These are phyloP conservation scores for Xerocomus amazonicus DNA, from an alignment of 1,284 basidiomycete species.

Conservation along the genomic window DNA sequence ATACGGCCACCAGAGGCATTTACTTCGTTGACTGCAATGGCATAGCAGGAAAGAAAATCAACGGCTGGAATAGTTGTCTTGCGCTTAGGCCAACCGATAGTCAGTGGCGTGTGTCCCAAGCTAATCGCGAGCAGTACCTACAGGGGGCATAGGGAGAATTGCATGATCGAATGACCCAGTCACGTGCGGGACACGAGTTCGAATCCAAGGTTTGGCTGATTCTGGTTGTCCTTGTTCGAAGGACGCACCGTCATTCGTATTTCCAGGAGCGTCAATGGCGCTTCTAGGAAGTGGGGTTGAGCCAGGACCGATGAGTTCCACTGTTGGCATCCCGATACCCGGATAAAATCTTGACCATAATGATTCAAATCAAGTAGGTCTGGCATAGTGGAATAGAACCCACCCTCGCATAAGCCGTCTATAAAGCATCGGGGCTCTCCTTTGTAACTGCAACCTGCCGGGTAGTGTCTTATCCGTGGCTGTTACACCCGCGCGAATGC, in stretches of 20 bases:
- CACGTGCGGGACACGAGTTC: slow-evolving; percentile 49
- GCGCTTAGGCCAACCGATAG: slow-evolving; percentile 43
- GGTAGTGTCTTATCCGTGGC: slow-evolving; percentile 77
- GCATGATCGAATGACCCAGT: slow-evolving; percentile 82
- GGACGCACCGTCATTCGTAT: slow-evolving; percentile 16
- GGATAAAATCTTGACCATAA: slow-evolving; percentile 54
- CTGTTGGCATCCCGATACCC: slow-evolving; percentile 45
- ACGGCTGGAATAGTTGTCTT: slow-evolving; percentile 88
- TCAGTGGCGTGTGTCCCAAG: neutral
- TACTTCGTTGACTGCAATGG: slow-evolving; percentile 87
- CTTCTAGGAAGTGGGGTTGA: slow-evolving; percentile 22
- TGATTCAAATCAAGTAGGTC: neutral
- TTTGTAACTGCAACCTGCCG: slow-evolving; percentile 75
- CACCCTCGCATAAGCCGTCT: slow-evolving; percentile 84
- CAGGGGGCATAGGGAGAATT: slow-evolving; percentile 77
- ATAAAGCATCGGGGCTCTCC: slow-evolving; percentile 85
- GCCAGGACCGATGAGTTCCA: slow-evolving; percentile 47
- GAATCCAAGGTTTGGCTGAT: neutral
- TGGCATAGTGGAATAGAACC: slow-evolving; percentile 19
- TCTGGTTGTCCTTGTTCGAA: slow-evolving; percentile 8
- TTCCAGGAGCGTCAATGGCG: slow-evolving; percentile 42
- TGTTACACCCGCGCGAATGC: slow-evolving; percentile 86
- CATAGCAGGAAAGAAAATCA: slow-evolving; percentile 92
- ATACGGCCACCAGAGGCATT: slow-evolving; percentile 92
- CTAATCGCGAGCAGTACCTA: slow-evolving; percentile 36